Percentiles rank a stretch among this genome's conserved stretches.
phyloP scores from a whole-genome alignment of 805 yeast genomes.

The Kodamaea leandrae region DNA sequence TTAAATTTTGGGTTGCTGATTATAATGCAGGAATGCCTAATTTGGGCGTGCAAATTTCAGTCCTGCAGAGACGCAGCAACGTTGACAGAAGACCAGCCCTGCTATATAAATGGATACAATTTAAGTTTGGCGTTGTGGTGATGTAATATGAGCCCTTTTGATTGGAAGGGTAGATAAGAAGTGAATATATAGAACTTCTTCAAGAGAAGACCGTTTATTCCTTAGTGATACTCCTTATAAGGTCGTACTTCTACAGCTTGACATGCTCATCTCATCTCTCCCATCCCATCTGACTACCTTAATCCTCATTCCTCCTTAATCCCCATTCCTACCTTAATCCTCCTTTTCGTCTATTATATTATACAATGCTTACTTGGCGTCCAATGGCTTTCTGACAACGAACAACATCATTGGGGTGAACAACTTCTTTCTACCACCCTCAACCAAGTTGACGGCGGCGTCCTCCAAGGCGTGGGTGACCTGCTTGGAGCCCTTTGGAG shows the following conservation, averaged over 20 bases:
- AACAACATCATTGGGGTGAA: constrained; percentile 98
- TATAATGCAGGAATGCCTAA: not conserved
- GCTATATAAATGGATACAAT: no score
- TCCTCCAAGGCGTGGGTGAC: constrained; percentile 93
- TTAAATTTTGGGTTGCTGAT: constrained; percentile 1
- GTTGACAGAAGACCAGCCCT: no score
- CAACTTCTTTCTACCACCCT: constrained; percentile 84
- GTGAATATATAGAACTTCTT: no score
- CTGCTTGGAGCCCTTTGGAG: constrained; percentile 85
- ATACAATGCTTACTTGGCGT: constrained; percentile 3
- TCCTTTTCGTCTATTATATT: not conserved
- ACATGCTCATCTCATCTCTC: no score
- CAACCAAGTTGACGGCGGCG: constrained; percentile 93
- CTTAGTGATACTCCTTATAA: no score
- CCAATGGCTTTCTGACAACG: constrained; percentile 75
- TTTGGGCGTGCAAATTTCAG: not conserved
- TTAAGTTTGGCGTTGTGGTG: no score
- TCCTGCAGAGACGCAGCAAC: no score
- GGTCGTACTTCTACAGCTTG: no score
- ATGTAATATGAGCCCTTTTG: no score
- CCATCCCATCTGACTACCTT: not conserved
- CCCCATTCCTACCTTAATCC: not conserved
- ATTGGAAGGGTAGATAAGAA: no score
- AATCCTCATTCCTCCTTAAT: not conserved
- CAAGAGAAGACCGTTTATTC: no score